These are phyloP conservation scores for Zea luxurians DNA, from an alignment of 176 grass and related monocot genomes.

Conservation along the genomic window DNA sequence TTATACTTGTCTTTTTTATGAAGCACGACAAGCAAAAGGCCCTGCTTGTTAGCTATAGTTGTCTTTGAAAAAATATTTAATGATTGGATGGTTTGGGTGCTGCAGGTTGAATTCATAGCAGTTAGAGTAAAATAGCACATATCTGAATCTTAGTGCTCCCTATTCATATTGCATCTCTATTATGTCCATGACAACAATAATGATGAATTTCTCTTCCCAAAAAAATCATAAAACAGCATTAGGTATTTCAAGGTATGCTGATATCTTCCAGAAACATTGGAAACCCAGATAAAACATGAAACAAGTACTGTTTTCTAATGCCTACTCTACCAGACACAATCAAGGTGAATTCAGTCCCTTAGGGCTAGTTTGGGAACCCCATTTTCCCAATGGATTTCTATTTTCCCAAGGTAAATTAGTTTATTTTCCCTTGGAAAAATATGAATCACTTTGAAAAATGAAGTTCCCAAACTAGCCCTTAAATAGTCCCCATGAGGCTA, in stretches of 20 bases:
- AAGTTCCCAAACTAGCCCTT: no score
- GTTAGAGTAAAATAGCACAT: not conserved
- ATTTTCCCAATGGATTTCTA: no score
- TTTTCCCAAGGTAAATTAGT: no score
- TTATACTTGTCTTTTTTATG: not conserved
- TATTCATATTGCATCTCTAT: slow-evolving; percentile 28
- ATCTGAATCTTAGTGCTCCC: not conserved
- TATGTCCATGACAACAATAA: not conserved
- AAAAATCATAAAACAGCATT: not conserved
- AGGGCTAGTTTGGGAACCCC: no score
- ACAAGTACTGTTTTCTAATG: not conserved
- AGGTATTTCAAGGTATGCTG: not conserved
- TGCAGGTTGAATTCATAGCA: not conserved
- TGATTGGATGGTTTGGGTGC: not conserved
- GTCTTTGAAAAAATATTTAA: not conserved
- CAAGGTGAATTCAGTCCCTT: not conserved
- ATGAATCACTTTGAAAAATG: no score
- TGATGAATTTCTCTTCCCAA: not conserved
- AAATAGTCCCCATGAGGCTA: not conserved
- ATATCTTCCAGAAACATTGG: slow-evolving; percentile 1
- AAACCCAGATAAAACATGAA: not conserved
- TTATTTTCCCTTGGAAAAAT: no score
- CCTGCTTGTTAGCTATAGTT: slow-evolving; percentile 3
- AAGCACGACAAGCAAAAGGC: not conserved
- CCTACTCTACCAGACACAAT: not conserved